Conservation (phyloP, 257 asterid species). For the Handroanthus guayacan region DNA sequence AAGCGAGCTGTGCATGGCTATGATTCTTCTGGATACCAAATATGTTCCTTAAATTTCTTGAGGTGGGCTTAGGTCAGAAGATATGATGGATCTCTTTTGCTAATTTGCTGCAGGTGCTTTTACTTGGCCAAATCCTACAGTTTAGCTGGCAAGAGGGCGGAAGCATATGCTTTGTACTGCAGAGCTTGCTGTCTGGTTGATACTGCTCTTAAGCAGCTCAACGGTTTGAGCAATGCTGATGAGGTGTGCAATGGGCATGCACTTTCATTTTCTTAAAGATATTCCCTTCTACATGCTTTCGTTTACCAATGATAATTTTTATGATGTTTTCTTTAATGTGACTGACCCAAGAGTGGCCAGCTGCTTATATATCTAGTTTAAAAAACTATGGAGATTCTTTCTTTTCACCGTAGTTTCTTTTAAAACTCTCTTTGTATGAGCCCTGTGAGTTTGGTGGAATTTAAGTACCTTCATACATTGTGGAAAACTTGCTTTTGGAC, state of each 20-base stretch:
- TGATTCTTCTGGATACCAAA: not conserved
- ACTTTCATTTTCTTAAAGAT: constrained; percentile 17
- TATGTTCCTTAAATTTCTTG: constrained; percentile 22
- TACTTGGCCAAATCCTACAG: constrained; percentile 96
- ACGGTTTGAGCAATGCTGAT: constrained; percentile 52
- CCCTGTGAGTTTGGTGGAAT: constrained; percentile 16
- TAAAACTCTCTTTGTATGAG: constrained; percentile 4
- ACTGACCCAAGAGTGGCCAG: constrained; percentile 18
- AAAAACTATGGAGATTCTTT: constrained; percentile 6
- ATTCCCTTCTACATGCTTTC: constrained; percentile 23
- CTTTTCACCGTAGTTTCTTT: constrained; percentile 17
- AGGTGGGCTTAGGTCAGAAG: constrained; percentile 14
- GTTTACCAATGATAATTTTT: not conserved
- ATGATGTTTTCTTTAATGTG: constrained; percentile 10
- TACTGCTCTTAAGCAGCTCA: constrained; percentile 66
- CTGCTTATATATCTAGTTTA: constrained; percentile 15
- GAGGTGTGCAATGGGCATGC: constrained; percentile 55
- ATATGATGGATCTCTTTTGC: constrained; percentile 29
- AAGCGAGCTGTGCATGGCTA: not conserved
- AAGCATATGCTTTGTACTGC: constrained; percentile 84
- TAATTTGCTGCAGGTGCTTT: constrained; percentile 76
- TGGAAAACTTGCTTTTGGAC: constrained; percentile 8
- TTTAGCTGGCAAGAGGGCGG: constrained; percentile 90
- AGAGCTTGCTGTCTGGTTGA: constrained; percentile 75
- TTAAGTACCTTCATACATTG: constrained; percentile 12